Percentiles rank a stretch among this genome's conserved stretches.
phyloP scores from a whole-genome alignment of 1,139 yeast species.

The Petasospora fabianii region DNA sequence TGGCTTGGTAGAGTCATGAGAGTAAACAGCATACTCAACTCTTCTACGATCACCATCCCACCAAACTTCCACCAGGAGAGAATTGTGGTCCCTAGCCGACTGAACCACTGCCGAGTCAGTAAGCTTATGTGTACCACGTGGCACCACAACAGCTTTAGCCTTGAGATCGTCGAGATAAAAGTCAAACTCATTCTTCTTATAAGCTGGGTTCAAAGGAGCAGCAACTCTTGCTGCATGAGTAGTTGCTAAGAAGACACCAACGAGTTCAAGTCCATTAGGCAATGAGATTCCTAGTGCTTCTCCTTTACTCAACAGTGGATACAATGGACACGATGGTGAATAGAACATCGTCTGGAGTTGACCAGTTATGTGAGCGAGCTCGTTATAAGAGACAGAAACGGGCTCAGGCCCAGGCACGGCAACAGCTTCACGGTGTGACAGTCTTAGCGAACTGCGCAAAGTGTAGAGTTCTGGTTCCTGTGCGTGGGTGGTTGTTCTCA shows the following conservation, averaged over 20 bases:
- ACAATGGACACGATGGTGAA: slow-evolving; percentile 37
- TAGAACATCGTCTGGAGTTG: slow-evolving; percentile 41
- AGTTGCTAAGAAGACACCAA: slow-evolving; percentile 49
- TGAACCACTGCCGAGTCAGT: slow-evolving; percentile 40
- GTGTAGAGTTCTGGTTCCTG: slow-evolving; percentile 12
- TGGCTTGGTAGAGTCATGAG: slow-evolving; percentile 28
- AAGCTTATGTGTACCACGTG: slow-evolving; percentile 40
- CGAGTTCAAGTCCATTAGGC: slow-evolving; percentile 56
- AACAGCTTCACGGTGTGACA: slow-evolving; percentile 36
- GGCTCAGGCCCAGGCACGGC: slow-evolving; percentile 34
- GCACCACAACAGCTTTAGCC: slow-evolving; percentile 53
- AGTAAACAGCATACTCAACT: slow-evolving; percentile 39
- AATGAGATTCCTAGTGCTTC: slow-evolving; percentile 55
- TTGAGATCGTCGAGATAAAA: slow-evolving; percentile 58
- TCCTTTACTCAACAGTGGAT: slow-evolving; percentile 30
- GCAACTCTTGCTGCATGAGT: slow-evolving; percentile 54
- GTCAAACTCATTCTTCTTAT: slow-evolving; percentile 55
- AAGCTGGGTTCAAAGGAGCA: slow-evolving; percentile 62
- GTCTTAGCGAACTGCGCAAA: slow-evolving; percentile 23
- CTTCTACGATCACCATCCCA: slow-evolving; percentile 37
- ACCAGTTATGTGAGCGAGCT: slow-evolving; percentile 37
- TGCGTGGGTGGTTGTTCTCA: not conserved
- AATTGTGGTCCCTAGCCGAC: slow-evolving; percentile 45
- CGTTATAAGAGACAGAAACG: slow-evolving; percentile 33
- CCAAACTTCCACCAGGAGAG: slow-evolving; percentile 48